Base-by-base conservation (phyloP, 805 yeast genomes). In the Cyberlindnera veronae region DNA sequence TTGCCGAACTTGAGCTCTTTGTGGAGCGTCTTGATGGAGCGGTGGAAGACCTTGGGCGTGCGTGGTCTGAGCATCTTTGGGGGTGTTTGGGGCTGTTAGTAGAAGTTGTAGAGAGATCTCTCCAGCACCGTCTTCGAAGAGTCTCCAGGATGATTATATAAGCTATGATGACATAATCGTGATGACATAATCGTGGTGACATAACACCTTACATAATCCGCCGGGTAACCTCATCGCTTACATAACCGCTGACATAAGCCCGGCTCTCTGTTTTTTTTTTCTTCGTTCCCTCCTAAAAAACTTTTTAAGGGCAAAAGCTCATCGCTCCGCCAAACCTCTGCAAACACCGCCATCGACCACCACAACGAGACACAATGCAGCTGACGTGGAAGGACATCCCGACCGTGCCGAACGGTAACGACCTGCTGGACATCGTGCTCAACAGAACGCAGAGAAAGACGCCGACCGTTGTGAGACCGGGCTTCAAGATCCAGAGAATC, bases 371-470 rank as follows among this genome's bases (percentile, higher is more conserved):
- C 29, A 29, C 29, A 16, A 36, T 91, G 99, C 98, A 91, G 73
- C 79, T 91, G 54, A 83, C 97, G 34, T 91, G 98, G 98, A 91
- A 93, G 69, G 98, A 93, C 66, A 93, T 91, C 62, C 95, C 98
- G 17, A 81, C 95, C 36, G 96, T 91, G 51, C 95, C 98, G 34
- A 81, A 81, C 51, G 71, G 95, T 57, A 88, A 84, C 64, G 98
- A 93, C 68, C 74, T 90, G 75, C 74, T 93, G 79, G 99, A 93
- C 68, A 87, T 93, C 50, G 95, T 93, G 48, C 84, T 93, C 51
- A 93, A 93, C 74, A 77, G 97, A 62, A 93, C 99, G 2, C 99
- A 93, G 71, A 81, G 99, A 70, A 93, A 93, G 69, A 93, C 99
- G 6, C 99, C 99, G 44, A 93, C 99, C n/a, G 97, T 93, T 41